Conservation (phyloP, 768 basidiomycete species). For the Strobilomyces confusus region DNA sequence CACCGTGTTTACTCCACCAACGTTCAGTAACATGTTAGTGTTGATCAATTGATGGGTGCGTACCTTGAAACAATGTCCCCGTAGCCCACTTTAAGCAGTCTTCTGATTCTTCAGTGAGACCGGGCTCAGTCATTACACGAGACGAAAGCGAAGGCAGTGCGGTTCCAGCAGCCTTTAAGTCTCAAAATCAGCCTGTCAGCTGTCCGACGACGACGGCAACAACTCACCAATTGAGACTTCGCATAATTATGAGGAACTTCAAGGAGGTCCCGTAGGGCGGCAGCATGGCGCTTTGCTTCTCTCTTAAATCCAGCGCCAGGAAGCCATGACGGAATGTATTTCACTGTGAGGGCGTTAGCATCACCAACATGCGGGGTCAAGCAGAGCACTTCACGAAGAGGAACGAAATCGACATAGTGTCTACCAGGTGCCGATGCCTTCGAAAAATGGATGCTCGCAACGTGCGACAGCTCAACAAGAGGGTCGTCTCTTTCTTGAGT, state of each 20-base stretch:
- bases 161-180: conserved; percentile 14
- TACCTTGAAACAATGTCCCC: conserved; percentile 15
- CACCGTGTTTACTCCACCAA: conserved; percentile 28
- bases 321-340: conserved; percentile 22
- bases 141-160: conserved; percentile 15
- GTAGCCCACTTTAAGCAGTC: conserved; percentile 19
- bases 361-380: background rate
- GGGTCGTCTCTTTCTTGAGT: conserved; percentile 34
- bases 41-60: background rate
- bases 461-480: conserved; percentile 30
- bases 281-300: conserved; percentile 9
- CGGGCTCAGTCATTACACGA: conserved; percentile 5
- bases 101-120: conserved; percentile 12
- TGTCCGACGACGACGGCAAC: background rate
- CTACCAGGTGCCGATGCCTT: conserved; percentile 1
- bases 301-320: conserved; percentile 19
- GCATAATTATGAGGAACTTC: conserved; percentile 15
- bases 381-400: conserved; percentile 7
- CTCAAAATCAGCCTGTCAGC: background rate
- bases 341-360: conserved; percentile 14
- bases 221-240: conserved; percentile 16
- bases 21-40: background rate
- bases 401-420: conserved; percentile 19
- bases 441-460: conserved; percentile 24
- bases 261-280: conserved; percentile 1